Evolutionary conservation across 2,329 filamentous ascomycete species (phyloP), one percentile per base, ranked within the genome.

Genomic region (Beauveria caledonica): DNA sequence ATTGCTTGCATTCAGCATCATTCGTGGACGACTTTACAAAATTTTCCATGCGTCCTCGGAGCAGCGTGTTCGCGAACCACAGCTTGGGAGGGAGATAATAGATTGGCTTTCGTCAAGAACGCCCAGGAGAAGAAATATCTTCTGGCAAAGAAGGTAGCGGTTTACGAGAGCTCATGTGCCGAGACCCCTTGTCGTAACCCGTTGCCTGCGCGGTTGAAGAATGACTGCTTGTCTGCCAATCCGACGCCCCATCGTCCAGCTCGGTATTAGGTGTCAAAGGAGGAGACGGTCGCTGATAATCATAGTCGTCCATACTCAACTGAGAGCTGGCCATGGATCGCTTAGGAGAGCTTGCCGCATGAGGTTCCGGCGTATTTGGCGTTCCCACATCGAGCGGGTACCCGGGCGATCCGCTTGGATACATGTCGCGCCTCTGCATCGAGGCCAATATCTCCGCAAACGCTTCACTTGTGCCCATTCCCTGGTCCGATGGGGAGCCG

Each of bases 91-190:
- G 11, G 27, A 39, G 29, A 15, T 27, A 4, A 7, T 49, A 19
- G 9, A 25, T 40, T 17, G 13, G 27, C 5, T 19, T 23, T 49
- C n/a, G 25, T 51, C 25, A 60, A 42, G 33, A 10, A 17, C 54
- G 17, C 10, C 29, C 46, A 48, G 51, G 60, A 29, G 63, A 64
- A 15, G 59, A 64, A 27, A 69, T 67, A 60, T 76, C 71, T 63
- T 75, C 72, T 3, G 75, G 76, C 45, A 78, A 67, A 25, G 75
- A 73, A 53, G 75, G 78, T 2, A 80, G 67, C 3, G 77, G 77
- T 61, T 79, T 79, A 42, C 76, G 72, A 13, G 69, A 64, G 25
- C 65, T 68, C 10, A 60, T 64, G 7, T 67, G 66, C 33, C 66
- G 66, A 39, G 44, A 58, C 54, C 25, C 50, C n/a, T 21, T 57